Conservation (phyloP, 257 asterid species). For the Capsicum rhomboideum region DNA sequence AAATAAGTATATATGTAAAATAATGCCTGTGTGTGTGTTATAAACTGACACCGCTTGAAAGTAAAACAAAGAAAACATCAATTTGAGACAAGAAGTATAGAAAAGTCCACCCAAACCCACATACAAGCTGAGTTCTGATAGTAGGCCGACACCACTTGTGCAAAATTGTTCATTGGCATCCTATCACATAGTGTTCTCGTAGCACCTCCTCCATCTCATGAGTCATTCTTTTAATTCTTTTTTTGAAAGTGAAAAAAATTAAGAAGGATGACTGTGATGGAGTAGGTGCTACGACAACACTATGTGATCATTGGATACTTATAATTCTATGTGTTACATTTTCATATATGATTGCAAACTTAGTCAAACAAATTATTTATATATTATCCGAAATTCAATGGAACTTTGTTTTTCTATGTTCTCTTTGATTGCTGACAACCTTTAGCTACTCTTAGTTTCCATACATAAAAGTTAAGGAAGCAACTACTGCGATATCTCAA, state of each 20-base stretch:
- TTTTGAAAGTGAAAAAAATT: not conserved
- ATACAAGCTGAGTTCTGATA: not conserved
- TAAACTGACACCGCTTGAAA: not conserved
- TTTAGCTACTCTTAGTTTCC: not conserved
- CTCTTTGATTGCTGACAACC: not conserved
- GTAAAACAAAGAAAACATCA: not conserved
- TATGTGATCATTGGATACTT: not conserved
- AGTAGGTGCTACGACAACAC: not conserved
- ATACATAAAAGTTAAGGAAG: not conserved
- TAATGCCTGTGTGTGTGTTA: not conserved
- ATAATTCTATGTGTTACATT: not conserved
- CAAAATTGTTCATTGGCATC: not conserved
- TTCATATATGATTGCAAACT: not conserved
- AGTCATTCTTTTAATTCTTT: not conserved
- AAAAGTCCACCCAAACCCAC: not conserved
- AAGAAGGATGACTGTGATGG: not conserved
- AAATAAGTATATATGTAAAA: not conserved
- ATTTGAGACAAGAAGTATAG: not conserved
- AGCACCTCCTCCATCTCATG: not conserved
- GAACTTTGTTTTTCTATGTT: not conserved
- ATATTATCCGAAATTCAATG: not conserved
- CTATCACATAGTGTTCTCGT: not conserved
- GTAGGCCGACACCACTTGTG: not conserved
- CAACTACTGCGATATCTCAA: not conserved
- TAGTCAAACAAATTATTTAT: not conserved